Evolutionary conservation across 192 early-diverging fungal genomes (phyloP).

Genomic region (Backusella tuberculispora): DNA sequence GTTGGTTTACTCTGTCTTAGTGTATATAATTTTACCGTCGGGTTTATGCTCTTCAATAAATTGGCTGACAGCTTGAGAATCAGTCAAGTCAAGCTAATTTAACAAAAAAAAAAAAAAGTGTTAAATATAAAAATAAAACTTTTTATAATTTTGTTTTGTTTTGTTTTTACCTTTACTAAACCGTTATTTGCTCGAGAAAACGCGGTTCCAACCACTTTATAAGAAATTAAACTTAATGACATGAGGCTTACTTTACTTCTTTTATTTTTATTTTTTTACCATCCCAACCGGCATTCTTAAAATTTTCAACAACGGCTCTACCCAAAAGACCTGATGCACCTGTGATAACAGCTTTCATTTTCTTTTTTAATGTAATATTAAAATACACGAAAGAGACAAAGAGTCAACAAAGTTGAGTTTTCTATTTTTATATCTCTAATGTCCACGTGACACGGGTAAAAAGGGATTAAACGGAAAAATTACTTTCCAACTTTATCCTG

Average conservation of each 20-base stretch:
- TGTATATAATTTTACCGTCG: slow-evolving; percentile 38
- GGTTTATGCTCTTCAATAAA: slow-evolving; percentile 65
- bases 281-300: slow-evolving; percentile 54
- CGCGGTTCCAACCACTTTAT: slow-evolving; percentile 73
- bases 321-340: slow-evolving; percentile 87
- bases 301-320: slow-evolving; percentile 64
- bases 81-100: slow-evolving; percentile 68
- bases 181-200: slow-evolving; percentile 59
- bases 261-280: slow-evolving; percentile 38
- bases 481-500: no score
- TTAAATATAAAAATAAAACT: background rate
- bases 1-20: no score
- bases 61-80: slow-evolving; percentile 49
- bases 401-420: no score
- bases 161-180: slow-evolving; percentile 55
- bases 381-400: background rate
- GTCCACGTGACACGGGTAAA: no score
- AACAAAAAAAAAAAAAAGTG: background rate
- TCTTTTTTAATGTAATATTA: background rate
- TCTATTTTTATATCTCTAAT: no score
- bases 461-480: no score
- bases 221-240: background rate
- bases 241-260: background rate
- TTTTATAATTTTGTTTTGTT: background rate
- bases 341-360: slow-evolving; percentile 72